Evolutionary conservation across 352 stramenopile species (phyloP), one percentile per base, ranked within the genome.

Genomic region (Elongisporangium anandrum): DNA sequence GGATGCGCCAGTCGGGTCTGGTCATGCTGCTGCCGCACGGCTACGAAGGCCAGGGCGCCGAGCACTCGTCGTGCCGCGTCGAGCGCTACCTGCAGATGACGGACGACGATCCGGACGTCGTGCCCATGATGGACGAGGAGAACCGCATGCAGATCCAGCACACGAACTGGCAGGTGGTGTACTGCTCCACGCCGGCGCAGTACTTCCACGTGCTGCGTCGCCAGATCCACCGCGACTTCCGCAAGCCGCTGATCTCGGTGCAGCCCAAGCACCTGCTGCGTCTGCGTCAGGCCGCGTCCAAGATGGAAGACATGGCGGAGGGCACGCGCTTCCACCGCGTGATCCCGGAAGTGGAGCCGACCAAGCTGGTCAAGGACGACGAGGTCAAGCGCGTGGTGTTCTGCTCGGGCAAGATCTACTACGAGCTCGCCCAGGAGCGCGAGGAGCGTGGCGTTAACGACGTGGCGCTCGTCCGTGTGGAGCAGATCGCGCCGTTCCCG

Each of bases 401-500:
- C 61, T 98, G 94, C 69, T 91, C 88, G 56, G 97, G 97, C 29
- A 98, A 99, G 77, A 90, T 99, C 63, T 99, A 99, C 75, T 99
- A 99, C 78, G 96, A 99, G 64, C 76, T 99, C 10, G 69, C 90
- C 16, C 67, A 87, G 34, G 92, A 98, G 68, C 81, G 96, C 51
- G 85, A 97, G 58, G 92, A 94, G 58, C 70, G 69, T 72, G 77
- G 89, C 48, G 85, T 92, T 20, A 77, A 89, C 57, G 71, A 96
- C 57, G 77, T 97, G 52, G 89, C 87, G 23, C 88, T 99, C 65
- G 79, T 97, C 63, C 87, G 96, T 54, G 75, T 99, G 24, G 97
- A 99, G 79, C 96, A 99, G 75, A 96, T 99, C 65, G 92, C 96
- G 52, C 97, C 97, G 17, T 99, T 99, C 77, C 90, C 97, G 56